Conservation (phyloP, 495 filamentous ascomycete species). For the Penicillium cosmopolitanum region DNA sequence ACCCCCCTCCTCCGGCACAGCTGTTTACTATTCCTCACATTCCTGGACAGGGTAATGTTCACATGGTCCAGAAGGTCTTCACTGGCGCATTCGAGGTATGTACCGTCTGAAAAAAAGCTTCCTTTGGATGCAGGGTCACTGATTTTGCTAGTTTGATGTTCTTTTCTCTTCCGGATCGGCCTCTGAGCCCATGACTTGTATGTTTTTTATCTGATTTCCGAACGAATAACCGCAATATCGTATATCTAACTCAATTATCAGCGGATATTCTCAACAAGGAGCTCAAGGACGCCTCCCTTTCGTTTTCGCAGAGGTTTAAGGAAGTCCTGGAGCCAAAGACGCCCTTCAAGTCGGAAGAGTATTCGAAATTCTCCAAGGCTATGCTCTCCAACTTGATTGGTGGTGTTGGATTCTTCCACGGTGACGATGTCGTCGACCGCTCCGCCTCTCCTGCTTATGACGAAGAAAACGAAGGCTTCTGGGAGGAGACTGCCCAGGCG, state of each 20-base stretch:
- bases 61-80: slow-evolving; percentile 92
- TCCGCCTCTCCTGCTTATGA: slow-evolving; percentile 90
- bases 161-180: slow-evolving; percentile 84
- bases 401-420: slow-evolving; percentile 94
- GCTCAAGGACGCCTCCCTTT: slow-evolving; percentile 64
- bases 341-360: slow-evolving; percentile 75
- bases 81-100: slow-evolving; percentile 79
- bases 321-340: slow-evolving; percentile 72
- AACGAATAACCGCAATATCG: background rate
- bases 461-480: slow-evolving; percentile 96
- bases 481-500: slow-evolving; percentile 85
- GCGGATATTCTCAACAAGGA: slow-evolving; percentile 70
- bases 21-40: slow-evolving; percentile 76
- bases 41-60: slow-evolving; percentile 76
- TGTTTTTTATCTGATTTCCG: slow-evolving; percentile 13
- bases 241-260: slow-evolving; percentile 39
- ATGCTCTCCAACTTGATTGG: slow-evolving; percentile 95
- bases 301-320: slow-evolving; percentile 75
- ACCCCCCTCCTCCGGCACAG: slow-evolving; percentile 80
- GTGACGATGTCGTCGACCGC: slow-evolving; percentile 82
- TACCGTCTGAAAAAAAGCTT: background rate
- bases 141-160: slow-evolving; percentile 72
- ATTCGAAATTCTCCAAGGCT: slow-evolving; percentile 78
- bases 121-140: background rate
- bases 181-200: slow-evolving; percentile 59